A percentile compares a stretch with the other conserved stretches of the same genome.
phyloP scores from a whole-genome alignment of 768 basidiomycete species.

The Suillus subaureus region DNA sequence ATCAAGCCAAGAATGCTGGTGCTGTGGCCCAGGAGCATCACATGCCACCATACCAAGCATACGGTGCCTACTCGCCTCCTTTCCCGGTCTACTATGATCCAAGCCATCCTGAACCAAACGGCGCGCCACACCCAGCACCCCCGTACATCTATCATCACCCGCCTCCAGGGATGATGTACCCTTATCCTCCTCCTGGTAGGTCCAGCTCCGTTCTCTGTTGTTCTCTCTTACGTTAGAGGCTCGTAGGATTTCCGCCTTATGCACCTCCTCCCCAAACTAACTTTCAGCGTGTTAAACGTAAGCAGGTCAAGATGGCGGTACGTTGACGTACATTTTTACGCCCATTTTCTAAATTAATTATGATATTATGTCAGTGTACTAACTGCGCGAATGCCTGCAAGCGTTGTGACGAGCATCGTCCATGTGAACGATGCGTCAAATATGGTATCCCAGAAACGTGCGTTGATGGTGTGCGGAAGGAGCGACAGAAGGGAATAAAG shows the following conservation, averaged over 20 bases:
- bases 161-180: conserved; percentile 46
- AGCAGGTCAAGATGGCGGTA: conserved; percentile 62
- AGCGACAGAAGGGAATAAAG: conserved; percentile 63
- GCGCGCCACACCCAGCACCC: conserved; percentile 24
- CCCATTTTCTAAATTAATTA: conserved; percentile 8
- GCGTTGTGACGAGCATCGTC: conserved; percentile 58
- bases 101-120: conserved; percentile 35
- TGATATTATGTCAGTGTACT: conserved; percentile 43
- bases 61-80: conserved; percentile 34
- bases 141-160: conserved; percentile 42
- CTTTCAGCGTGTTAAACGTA: conserved; percentile 44
- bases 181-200: conserved; percentile 42
- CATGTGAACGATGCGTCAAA: conserved; percentile 65
- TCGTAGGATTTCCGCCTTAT: conserved; percentile 30
- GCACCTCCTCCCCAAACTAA: conserved; percentile 23
- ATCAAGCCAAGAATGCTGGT: conserved; percentile 37
- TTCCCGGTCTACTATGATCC: conserved; percentile 37
- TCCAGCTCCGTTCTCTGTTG: conserved; percentile 5
- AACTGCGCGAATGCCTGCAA: conserved; percentile 61
- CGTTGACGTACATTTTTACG: conserved; percentile 21
- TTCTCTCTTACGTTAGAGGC: conserved; percentile 18
- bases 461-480: conserved; percentile 62
- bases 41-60: conserved; percentile 31
- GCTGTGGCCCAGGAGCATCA: conserved; percentile 37
- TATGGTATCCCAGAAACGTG: conserved; percentile 62